phyloP scores from a whole-genome alignment of 148 eudicot genomes.

The Euryodendron excelsum region DNA sequence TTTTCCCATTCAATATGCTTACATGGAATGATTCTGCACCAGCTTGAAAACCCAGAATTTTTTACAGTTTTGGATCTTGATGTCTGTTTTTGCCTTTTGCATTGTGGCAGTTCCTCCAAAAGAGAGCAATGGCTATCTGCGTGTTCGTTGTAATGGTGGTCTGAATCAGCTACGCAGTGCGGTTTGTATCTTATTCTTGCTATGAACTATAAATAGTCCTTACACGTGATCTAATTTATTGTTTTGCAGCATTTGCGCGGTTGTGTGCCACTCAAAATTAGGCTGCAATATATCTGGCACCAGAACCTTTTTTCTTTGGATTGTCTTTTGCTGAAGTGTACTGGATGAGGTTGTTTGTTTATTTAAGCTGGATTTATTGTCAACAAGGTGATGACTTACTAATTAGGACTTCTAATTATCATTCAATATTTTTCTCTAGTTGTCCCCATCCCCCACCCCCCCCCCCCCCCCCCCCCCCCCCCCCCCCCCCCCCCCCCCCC shows the following conservation, averaged over 20 bases:
- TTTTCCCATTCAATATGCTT: neutral
- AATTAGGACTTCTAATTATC: neutral
- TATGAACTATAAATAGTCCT: neutral
- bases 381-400: neutral
- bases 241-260: neutral
- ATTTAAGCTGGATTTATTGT: neutral
- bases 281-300: neutral
- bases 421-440: neutral
- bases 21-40: neutral
- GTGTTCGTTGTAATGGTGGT: constrained; percentile 95
- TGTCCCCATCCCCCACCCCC: no score
- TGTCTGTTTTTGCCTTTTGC: neutral
- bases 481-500: no score
- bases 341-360: neutral
- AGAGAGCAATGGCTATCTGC: constrained; percentile 79
- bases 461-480: no score
- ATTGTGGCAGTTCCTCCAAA: constrained; percentile 70
- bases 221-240: neutral
- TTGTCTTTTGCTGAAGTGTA: neutral
- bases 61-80: constrained; percentile 1
- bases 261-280: neutral
- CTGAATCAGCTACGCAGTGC: constrained; percentile 94
- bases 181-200: constrained; percentile 42
- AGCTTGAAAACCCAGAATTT: neutral
- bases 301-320: neutral